Percentiles rank a stretch among this genome's conserved stretches.
These are phyloP conservation scores for Penicillium janthinellum DNA, from an alignment of 2,329 filamentous ascomycete species.

Conservation along the genomic window DNA sequence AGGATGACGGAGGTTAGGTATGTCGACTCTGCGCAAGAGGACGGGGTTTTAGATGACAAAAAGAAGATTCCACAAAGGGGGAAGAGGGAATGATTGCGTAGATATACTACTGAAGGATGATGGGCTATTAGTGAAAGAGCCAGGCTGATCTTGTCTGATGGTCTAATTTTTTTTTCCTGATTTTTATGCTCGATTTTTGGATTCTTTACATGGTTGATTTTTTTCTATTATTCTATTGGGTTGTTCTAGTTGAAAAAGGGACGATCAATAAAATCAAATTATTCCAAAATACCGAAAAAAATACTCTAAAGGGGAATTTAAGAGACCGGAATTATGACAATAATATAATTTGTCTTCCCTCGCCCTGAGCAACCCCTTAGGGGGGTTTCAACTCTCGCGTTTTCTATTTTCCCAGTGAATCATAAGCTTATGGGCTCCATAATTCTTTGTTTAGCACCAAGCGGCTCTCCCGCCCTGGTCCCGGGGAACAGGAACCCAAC, in stretches of 20 bases:
- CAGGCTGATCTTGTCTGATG: constrained; percentile 15
- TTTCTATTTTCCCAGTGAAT: constrained; percentile 1
- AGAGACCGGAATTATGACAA: constrained; percentile 10
- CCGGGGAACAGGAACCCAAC: constrained; percentile 36
- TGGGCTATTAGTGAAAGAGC: constrained; percentile 2
- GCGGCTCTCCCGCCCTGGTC: constrained; percentile 39
- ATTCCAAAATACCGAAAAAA: constrained; percentile 18
- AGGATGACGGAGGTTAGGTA: constrained; percentile 12
- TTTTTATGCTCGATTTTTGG: neutral
- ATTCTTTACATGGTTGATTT: neutral
- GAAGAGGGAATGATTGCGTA: constrained; percentile 36
- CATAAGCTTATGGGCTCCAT: constrained; percentile 17
- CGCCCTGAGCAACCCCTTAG: too few relatives aligned
- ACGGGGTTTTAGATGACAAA: constrained; percentile 18
- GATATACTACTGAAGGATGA: constrained; percentile 32
- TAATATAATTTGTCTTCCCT: neutral
- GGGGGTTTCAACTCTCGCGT: neutral
- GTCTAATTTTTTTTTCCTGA: constrained; percentile 9
- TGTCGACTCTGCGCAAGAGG: constrained; percentile 1
- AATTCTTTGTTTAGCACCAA: constrained; percentile 29
- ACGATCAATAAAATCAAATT: constrained; percentile 13
- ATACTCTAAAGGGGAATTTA: constrained; percentile 8
- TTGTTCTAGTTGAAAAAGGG: neutral
- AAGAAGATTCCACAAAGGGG: constrained; percentile 29
- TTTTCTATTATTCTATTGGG: neutral